Conservation (phyloP, 352 stramenopile genomes). For the Thalassiosira livingstoniorum region DNA sequence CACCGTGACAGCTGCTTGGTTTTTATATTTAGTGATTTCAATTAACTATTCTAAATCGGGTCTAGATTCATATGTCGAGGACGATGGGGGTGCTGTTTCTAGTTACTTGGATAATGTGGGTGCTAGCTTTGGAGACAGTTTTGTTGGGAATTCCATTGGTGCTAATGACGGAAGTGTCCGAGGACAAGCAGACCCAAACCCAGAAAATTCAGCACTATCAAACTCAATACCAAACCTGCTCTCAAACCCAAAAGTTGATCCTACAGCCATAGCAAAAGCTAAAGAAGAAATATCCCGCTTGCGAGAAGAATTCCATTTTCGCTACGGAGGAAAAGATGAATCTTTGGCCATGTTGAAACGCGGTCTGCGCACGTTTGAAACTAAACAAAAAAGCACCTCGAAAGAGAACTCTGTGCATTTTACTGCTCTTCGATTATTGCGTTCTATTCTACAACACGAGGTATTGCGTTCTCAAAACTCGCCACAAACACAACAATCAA, state of each 20-base stretch:
- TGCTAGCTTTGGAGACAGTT: too few species aligned
- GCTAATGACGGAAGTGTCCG: not conserved
- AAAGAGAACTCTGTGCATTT: conserved; percentile 19
- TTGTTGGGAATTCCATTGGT: not conserved
- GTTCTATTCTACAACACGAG: conserved; percentile 22
- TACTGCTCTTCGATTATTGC: conserved; percentile 46
- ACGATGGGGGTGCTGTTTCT: not conserved
- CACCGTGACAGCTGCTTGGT: conserved; percentile 24
- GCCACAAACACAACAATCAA: conserved; percentile 5
- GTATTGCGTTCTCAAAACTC: conserved; percentile 2
- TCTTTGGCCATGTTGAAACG: conserved; percentile 63
- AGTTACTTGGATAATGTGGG: not conserved
- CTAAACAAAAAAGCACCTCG: conserved; percentile 4
- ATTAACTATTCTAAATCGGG: conserved; percentile 6
- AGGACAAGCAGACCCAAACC: not conserved
- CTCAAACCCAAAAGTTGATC: not conserved
- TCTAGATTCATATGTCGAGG: not conserved
- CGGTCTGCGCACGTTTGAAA: conserved; percentile 63
- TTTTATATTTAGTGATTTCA: conserved; percentile 33
- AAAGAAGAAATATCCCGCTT: conserved; percentile 36
- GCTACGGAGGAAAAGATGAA: conserved; percentile 76
- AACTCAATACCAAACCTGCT: not conserved
- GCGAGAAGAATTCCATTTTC: conserved; percentile 56
- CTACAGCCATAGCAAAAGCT: conserved; percentile 9
- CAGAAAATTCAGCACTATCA: not conserved